phyloP scores from a whole-genome alignment of 495 filamentous ascomycete species.

The Penicillium diatomitis region DNA sequence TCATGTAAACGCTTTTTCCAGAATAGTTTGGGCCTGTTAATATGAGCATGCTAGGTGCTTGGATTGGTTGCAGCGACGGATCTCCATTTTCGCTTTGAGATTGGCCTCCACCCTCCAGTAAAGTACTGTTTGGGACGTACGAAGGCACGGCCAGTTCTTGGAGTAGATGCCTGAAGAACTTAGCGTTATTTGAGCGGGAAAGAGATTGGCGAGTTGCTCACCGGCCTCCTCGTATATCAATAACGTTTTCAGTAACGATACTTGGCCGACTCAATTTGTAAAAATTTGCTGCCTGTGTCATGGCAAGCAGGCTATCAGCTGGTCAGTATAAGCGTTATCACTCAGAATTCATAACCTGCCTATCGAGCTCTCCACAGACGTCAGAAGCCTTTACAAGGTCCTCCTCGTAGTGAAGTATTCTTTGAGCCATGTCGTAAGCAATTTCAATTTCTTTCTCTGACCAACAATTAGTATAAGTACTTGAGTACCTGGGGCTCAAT shows the following conservation, averaged over 20 bases:
- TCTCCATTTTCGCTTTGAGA: background rate
- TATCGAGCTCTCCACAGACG: slow-evolving; percentile 78
- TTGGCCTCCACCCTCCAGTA: slow-evolving; percentile 51
- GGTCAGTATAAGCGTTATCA: slow-evolving; percentile 5
- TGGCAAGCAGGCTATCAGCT: slow-evolving; percentile 57
- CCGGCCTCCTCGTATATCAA: slow-evolving; percentile 75
- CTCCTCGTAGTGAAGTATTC: slow-evolving; percentile 61
- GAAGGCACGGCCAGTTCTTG: slow-evolving; percentile 83
- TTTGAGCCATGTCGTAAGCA: slow-evolving; percentile 65
- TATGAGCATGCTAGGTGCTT: slow-evolving; percentile 63
- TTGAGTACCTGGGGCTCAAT: too few relatives aligned
- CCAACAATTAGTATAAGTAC: background rate
- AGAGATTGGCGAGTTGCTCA: slow-evolving; percentile 15
- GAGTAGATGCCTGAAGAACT: slow-evolving; percentile 56
- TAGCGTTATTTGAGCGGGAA: background rate
- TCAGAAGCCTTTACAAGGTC: slow-evolving; percentile 59
- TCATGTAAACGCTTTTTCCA: slow-evolving; percentile 93
- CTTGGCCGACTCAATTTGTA: slow-evolving; percentile 64
- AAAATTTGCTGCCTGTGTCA: slow-evolving; percentile 67
- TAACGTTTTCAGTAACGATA: slow-evolving; percentile 62
- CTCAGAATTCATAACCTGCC: slow-evolving; percentile 23
- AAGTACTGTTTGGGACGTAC: slow-evolving; percentile 77
- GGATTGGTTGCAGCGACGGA: background rate
- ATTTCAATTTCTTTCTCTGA: slow-evolving; percentile 88
- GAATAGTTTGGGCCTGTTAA: slow-evolving; percentile 94